A percentile compares a stretch with the other conserved stretches of the same genome.
Conservation (phyloP, 177 flowering plant genomes). For the Vitis hybrid region DNA sequence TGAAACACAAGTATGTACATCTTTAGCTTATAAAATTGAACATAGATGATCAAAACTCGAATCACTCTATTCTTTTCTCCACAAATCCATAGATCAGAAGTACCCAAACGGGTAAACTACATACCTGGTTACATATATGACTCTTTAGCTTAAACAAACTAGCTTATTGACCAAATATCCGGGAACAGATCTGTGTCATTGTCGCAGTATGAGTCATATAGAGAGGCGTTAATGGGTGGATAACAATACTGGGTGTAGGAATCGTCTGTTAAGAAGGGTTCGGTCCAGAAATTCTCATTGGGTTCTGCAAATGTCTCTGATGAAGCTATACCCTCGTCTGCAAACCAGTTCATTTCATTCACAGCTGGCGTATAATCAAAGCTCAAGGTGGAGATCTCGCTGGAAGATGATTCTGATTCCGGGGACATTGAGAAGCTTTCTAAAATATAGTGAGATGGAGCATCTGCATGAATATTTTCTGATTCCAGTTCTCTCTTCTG, state of each 20-base stretch:
- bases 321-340: neutral
- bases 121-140: no score
- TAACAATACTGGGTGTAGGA: neutral
- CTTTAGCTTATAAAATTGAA: no score
- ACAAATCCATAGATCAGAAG: no score
- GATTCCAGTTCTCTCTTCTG: neutral
- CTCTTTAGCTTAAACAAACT: neutral
- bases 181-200: conserved; percentile 8
- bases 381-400: neutral
- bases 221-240: neutral
- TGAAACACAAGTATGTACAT: no score
- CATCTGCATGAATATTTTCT: neutral
- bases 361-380: neutral
- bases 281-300: conserved; percentile 26
- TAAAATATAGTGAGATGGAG: conserved; percentile 2
- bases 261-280: conserved; percentile 27
- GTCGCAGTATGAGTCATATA: neutral
- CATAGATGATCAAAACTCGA: no score
- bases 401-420: conserved; percentile 12
- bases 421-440: conserved; percentile 20
- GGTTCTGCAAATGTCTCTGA: neutral
- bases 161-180: neutral
- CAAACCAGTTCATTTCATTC: neutral
- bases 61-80: no score
- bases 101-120: no score